A percentile compares a stretch with the other conserved stretches of the same genome.
These are phyloP conservation scores for Trametes cinnabarina DNA, from an alignment of 768 basidiomycete species.

Conservation along the genomic window DNA sequence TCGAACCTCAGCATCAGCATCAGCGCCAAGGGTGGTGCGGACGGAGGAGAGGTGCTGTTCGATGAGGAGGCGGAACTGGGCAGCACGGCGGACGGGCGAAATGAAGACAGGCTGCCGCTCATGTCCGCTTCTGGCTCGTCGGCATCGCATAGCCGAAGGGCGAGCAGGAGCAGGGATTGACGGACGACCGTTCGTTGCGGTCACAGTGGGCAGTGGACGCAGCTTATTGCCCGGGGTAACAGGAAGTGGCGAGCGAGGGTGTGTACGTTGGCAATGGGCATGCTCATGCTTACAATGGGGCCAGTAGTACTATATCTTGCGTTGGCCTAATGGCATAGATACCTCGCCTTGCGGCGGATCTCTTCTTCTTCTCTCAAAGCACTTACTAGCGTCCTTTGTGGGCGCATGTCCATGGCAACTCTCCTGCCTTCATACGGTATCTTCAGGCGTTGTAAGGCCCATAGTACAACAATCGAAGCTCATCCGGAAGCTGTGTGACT, in stretches of 20 bases:
- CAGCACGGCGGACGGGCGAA: conserved; percentile 18
- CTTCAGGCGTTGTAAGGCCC: neutral
- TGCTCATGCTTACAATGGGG: too few species aligned
- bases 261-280: too few species aligned
- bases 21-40: conserved; percentile 20
- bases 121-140: conserved; percentile 18
- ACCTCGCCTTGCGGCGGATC: conserved; percentile 3
- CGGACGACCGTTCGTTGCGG: neutral
- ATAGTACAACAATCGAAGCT: neutral
- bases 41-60: conserved; percentile 45
- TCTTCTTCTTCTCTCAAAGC: neutral
- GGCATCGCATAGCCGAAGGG: conserved; percentile 15
- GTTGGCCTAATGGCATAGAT: neutral
- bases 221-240: too few species aligned
- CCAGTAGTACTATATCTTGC: conserved; percentile 1
- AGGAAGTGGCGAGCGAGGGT: too few species aligned
- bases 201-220: too few species aligned
- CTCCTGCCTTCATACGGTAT: neutral
- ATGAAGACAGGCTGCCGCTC: conserved; percentile 28
- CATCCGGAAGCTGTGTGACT: neutral
- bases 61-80: conserved; percentile 61
- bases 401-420: neutral
- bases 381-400: neutral
- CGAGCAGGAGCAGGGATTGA: conserved; percentile 18
- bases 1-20: conserved; percentile 21